Evolutionary conservation across 2,329 filamentous ascomycete species (phyloP).

Genomic region (Alternaria solani): DNA sequence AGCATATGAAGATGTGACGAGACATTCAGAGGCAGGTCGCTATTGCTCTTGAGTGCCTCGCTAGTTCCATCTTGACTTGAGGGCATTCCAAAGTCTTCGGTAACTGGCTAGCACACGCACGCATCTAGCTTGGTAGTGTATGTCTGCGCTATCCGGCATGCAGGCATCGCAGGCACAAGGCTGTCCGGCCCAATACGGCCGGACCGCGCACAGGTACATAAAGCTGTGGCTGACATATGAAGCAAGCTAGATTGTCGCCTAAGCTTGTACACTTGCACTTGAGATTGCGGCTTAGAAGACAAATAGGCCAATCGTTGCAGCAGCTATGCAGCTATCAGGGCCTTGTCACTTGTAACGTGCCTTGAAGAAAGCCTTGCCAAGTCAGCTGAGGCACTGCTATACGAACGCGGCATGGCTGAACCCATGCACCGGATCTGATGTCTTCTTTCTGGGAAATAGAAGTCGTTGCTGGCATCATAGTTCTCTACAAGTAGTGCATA

Average conservation of each 20-base stretch:
- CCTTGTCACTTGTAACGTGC: neutral
- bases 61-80: neutral
- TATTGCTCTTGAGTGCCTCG: neutral
- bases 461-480: neutral
- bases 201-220: too few species aligned
- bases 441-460: neutral
- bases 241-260: neutral
- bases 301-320: neutral
- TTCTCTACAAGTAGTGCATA: neutral
- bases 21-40: neutral
- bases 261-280: neutral
- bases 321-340: neutral
- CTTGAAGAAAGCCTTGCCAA: conserved; percentile 1
- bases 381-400: neutral
- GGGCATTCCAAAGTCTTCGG: neutral
- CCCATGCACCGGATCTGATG: neutral
- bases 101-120: neutral
- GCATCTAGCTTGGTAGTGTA: neutral
- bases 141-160: neutral
- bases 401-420: neutral
- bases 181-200: too few species aligned
- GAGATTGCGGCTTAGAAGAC: neutral
- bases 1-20: neutral
- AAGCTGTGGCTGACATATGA: neutral
- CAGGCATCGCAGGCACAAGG: neutral